Conservation (phyloP, 192 early-diverging fungal genomes). For the Spinellus fusiger region DNA sequence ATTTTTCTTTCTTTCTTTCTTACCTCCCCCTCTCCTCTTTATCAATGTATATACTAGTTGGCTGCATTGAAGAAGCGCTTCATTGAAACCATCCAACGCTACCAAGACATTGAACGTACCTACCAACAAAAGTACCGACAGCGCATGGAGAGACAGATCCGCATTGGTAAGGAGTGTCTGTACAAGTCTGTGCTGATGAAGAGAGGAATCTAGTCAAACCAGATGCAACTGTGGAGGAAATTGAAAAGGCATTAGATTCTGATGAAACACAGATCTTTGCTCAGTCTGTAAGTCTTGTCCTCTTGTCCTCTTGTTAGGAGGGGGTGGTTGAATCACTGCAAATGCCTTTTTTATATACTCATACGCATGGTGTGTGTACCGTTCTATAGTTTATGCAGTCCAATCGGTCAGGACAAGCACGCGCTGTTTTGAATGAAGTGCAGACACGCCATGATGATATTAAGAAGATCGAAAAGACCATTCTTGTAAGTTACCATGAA, state of each 20-base stretch:
- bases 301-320: background rate
- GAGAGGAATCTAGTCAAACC: slow-evolving; percentile 60
- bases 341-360: background rate
- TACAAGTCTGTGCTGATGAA: background rate
- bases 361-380: background rate
- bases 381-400: slow-evolving; percentile 56
- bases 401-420: slow-evolving; percentile 76
- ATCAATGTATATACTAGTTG: slow-evolving; percentile 23
- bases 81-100: slow-evolving; percentile 63
- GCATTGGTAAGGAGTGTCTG: slow-evolving; percentile 61
- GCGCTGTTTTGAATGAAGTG: slow-evolving; percentile 71
- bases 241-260: slow-evolving; percentile 66
- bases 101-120: slow-evolving; percentile 71
- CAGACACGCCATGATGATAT: slow-evolving; percentile 83
- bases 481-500: slow-evolving; percentile 51
- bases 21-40: background rate
- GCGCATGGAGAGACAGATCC: slow-evolving; percentile 76
- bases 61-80: slow-evolving; percentile 54
- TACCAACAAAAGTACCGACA: slow-evolving; percentile 82
- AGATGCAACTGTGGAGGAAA: slow-evolving; percentile 67
- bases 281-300: slow-evolving; percentile 61
- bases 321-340: background rate
- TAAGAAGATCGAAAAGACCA: slow-evolving; percentile 81
- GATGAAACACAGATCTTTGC: slow-evolving; percentile 79
- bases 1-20: background rate